Percentiles rank a stretch among this genome's conserved stretches.
These are phyloP conservation scores for Solioccasus polychromus DNA, from an alignment of 768 basidiomycete species.

Conservation along the genomic window DNA sequence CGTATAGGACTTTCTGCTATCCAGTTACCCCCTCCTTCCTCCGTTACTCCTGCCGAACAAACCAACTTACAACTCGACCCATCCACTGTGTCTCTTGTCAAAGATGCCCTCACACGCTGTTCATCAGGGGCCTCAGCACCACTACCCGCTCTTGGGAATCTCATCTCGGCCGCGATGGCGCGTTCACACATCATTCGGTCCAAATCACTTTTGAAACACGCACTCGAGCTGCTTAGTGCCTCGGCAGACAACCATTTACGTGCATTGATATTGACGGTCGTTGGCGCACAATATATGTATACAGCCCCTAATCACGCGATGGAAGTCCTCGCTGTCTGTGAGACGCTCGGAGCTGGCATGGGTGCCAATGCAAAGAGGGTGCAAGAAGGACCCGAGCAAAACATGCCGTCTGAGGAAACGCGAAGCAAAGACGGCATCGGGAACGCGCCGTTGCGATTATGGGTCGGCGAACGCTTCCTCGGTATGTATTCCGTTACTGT, in stretches of 20 bases:
- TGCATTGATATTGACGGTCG: conserved; percentile 63
- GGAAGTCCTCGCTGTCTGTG: conserved; percentile 62
- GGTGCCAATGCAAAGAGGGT: conserved; percentile 38
- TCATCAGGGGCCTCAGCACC: conserved; percentile 19
- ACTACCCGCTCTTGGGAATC: conserved; percentile 12
- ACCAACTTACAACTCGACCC: conserved; percentile 14
- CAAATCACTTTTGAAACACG: conserved; percentile 48
- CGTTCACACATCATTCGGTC: conserved; percentile 28
- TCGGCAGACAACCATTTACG: conserved; percentile 73
- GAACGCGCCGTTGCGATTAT: conserved; percentile 62
- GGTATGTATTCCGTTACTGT: conserved; percentile 37
- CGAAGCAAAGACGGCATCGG: conserved; percentile 41
- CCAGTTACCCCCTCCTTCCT: background rate
- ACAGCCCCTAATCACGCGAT: conserved; percentile 69
- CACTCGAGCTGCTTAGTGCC: conserved; percentile 53
- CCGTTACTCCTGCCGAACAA: conserved; percentile 2
- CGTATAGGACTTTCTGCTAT: conserved; percentile 40
- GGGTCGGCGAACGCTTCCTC: conserved; percentile 69
- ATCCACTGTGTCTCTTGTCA: conserved; percentile 17
- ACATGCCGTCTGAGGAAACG: background rate
- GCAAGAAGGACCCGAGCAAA: conserved; percentile 4
- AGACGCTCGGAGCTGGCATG: conserved; percentile 68
- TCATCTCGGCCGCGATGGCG: conserved; percentile 19
- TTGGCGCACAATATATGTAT: conserved; percentile 68
- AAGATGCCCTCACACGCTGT: conserved; percentile 27